These are phyloP conservation scores for Alternaria consortialis DNA, from an alignment of 2,329 filamentous ascomycete species.

Conservation along the genomic window DNA sequence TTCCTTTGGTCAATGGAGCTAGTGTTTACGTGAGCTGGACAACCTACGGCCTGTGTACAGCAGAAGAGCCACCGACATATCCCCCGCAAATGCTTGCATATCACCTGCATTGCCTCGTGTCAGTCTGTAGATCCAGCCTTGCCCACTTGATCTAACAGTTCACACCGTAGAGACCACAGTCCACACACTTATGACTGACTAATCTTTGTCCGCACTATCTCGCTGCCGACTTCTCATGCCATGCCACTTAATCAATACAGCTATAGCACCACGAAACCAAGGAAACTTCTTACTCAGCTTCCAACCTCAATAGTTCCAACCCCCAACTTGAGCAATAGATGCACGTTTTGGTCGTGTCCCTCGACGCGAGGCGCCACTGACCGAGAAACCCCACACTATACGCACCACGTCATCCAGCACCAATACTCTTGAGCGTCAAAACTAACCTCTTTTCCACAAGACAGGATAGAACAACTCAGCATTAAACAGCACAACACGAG, in stretches of 20 bases:
- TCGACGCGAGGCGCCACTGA: neutral
- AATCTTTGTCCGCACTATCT: neutral
- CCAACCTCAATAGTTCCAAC: neutral
- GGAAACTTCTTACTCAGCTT: neutral
- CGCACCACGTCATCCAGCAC: conserved; percentile 6
- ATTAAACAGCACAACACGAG: conserved; percentile 2
- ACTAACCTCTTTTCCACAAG: neutral
- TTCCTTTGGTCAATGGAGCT: neutral
- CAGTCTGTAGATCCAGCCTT: neutral
- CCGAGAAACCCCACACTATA: neutral
- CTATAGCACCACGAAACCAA: neutral
- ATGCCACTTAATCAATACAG: neutral
- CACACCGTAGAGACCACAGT: neutral
- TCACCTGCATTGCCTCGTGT: neutral
- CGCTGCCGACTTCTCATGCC: neutral
- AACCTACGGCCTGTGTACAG: neutral
- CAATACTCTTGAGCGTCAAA: conserved; percentile 3
- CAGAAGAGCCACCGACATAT: conserved; percentile 3
- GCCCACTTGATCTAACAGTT: neutral
- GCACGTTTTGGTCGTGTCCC: conserved; percentile 3
- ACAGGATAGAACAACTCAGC: neutral
- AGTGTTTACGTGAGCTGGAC: conserved; percentile 7
- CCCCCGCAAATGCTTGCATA: conserved; percentile 1
- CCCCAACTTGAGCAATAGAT: neutral
- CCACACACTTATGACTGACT: neutral